Conservation (phyloP, 176 grass and related monocot genomes). For the Stipa capillata region DNA sequence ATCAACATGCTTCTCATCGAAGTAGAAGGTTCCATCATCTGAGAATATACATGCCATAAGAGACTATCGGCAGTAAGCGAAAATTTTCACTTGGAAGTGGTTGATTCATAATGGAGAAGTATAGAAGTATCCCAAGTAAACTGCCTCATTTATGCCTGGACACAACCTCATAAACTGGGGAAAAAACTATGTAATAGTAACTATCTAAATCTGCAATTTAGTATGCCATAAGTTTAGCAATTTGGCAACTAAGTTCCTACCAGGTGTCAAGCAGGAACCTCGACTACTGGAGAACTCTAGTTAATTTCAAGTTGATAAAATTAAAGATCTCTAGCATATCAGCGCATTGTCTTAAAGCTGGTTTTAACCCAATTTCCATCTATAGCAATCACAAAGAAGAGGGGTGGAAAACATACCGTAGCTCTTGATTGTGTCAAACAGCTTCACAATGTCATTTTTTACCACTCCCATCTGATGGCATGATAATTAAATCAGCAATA, state of each 20-base stretch:
- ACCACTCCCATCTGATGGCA: conserved; percentile 68
- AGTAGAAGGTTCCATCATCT: conserved; percentile 92
- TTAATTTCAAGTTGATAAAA: neutral
- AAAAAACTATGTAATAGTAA: neutral
- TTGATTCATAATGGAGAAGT: neutral
- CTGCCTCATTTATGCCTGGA: neutral
- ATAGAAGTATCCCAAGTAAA: neutral
- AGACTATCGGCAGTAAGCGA: neutral
- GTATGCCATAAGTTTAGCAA: neutral
- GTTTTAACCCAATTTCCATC: conserved; percentile 2
- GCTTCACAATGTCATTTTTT: conserved; percentile 84
- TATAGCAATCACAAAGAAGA: neutral
- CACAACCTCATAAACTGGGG: neutral
- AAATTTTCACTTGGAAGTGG: neutral
- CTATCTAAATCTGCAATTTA: neutral
- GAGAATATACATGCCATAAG: conserved; percentile 7
- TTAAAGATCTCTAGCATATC: neutral
- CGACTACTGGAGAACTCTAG: neutral
- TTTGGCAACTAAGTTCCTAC: neutral
- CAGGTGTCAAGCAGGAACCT: neutral
- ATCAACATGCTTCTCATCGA: conserved; percentile 93
- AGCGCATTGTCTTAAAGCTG: neutral
- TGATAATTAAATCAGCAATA: neutral
- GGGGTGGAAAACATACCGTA: conserved; percentile 47
- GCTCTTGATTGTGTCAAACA: conserved; percentile 83